Evolutionary conservation across 352 stramenopile species (phyloP).

Genomic region (Globisporangium mamillatum): DNA sequence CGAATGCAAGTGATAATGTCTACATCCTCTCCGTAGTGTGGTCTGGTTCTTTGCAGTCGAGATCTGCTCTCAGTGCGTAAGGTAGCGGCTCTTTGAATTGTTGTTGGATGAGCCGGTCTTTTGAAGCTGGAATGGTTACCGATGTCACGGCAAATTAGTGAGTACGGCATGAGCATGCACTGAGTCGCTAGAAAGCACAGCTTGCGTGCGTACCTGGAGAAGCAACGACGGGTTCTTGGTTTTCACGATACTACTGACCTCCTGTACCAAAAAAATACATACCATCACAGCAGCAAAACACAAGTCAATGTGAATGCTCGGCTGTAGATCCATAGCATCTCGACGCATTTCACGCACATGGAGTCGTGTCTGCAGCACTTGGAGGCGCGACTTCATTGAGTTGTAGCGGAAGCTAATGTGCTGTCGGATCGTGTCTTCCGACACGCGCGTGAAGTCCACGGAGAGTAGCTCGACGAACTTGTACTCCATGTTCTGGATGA

Average conservation of each 20-base stretch:
- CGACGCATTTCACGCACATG: slow-evolving; percentile 41
- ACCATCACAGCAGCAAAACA: background rate
- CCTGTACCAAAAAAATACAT: slow-evolving; percentile 27
- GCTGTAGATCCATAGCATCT: background rate
- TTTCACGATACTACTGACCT: slow-evolving; percentile 95
- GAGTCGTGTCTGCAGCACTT: slow-evolving; percentile 89
- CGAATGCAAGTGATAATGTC: background rate
- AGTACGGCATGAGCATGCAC: background rate
- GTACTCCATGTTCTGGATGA: slow-evolving; percentile 97
- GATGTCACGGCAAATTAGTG: background rate
- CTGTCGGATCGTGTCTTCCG: slow-evolving; percentile 89
- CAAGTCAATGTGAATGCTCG: background rate
- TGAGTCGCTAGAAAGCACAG: background rate
- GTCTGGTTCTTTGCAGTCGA: background rate
- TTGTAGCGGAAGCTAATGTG: slow-evolving; percentile 95
- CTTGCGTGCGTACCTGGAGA: slow-evolving; percentile 64
- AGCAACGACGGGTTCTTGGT: slow-evolving; percentile 93
- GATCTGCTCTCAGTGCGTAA: slow-evolving; percentile 48
- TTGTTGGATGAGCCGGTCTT: slow-evolving; percentile 45
- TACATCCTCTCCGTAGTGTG: background rate
- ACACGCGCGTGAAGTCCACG: slow-evolving; percentile 87
- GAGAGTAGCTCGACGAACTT: slow-evolving; percentile 95
- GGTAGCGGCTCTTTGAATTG: slow-evolving; percentile 54
- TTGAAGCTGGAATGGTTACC: slow-evolving; percentile 42
- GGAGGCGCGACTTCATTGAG: slow-evolving; percentile 90